Evolutionary conservation across 2,329 filamentous ascomycete species (phyloP).

Genomic region (Aspergillus nomiae): DNA sequence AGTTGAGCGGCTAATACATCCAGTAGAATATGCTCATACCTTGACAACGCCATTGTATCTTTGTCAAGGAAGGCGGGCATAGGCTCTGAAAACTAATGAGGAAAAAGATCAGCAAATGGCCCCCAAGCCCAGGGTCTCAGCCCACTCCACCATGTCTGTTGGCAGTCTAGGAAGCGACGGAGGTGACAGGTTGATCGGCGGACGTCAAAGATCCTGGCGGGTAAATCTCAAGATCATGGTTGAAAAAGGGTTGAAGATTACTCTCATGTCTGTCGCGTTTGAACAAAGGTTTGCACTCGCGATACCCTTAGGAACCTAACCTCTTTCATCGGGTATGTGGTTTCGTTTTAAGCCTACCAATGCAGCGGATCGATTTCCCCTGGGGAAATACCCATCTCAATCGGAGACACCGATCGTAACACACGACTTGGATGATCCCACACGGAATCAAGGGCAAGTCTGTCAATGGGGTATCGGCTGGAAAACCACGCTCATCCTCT

Average conservation of each 20-base stretch:
- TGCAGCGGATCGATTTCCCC: background rate
- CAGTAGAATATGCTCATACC: too few relatives aligned
- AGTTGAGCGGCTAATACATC: background rate
- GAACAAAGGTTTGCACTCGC: background rate
- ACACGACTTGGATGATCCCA: background rate
- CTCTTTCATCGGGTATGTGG: background rate
- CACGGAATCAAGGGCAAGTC: background rate
- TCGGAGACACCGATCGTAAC: background rate
- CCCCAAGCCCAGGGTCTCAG: background rate
- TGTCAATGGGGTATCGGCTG: background rate
- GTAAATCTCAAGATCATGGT: background rate
- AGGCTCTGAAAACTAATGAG: background rate
- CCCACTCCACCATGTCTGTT: background rate
- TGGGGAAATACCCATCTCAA: background rate
- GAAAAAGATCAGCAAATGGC: background rate
- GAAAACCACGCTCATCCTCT: background rate
- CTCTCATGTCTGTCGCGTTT: background rate
- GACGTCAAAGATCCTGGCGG: background rate
- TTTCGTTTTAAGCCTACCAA: background rate
- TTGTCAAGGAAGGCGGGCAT: fast-evolving
- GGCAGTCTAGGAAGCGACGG: too few relatives aligned
- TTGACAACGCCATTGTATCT: background rate
- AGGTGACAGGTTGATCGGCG: background rate
- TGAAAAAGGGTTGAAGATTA: background rate
- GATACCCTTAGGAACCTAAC: background rate